These are phyloP conservation scores for Ciborinia camelliae DNA, from an alignment of 2,329 filamentous ascomycete species.

Conservation along the genomic window DNA sequence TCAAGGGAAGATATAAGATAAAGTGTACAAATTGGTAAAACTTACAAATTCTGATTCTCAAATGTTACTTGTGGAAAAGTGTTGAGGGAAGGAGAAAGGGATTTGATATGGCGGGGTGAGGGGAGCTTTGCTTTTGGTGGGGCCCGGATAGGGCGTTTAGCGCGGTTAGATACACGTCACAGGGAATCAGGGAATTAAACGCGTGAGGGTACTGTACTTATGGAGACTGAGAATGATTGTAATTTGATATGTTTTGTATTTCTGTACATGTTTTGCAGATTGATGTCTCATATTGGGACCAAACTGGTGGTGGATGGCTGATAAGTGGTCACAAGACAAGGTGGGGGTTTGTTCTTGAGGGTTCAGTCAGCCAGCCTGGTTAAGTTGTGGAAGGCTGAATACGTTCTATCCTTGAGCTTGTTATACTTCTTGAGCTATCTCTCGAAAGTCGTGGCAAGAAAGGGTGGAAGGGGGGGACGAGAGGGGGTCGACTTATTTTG, in stretches of 20 bases:
- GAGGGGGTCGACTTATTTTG: no score
- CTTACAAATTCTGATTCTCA: background rate
- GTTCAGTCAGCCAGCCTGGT: no score
- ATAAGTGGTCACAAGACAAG: background rate
- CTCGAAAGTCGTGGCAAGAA: no score
- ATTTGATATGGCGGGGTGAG: conserved; percentile 8
- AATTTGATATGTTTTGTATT: background rate
- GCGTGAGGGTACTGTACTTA: no score
- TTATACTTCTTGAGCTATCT: no score
- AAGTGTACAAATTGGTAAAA: background rate
- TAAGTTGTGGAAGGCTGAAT: no score
- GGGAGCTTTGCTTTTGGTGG: background rate
- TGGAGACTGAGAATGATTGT: background rate
- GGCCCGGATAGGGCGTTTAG: background rate
- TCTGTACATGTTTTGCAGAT: background rate
- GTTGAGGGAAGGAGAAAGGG: conserved; percentile 3
- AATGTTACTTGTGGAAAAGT: background rate
- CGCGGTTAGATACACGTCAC: conserved; percentile 1
- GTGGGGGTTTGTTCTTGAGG: background rate
- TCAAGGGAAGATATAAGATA: no score
- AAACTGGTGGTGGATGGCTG: no score
- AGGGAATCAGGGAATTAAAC: background rate
- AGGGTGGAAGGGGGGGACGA: no score
- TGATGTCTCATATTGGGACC: background rate
- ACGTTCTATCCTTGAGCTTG: no score